These are phyloP conservation scores for Tetrapisispora fleetii DNA, from an alignment of 805 yeast genomes.

Conservation along the genomic window DNA sequence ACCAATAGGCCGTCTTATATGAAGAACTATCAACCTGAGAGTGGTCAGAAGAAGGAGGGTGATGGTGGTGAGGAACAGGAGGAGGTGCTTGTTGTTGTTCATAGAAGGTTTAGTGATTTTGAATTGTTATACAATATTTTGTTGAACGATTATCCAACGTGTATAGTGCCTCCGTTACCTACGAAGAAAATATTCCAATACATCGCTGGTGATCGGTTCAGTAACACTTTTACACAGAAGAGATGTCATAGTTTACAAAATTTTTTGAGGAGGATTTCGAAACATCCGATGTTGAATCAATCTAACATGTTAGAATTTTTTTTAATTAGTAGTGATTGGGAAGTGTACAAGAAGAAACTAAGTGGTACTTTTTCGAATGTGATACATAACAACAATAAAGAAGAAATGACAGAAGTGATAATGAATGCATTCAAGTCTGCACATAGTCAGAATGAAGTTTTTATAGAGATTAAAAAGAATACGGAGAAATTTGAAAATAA, in stretches of 20 bases:
- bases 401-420: constrained; percentile 79
- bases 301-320: constrained; percentile 45
- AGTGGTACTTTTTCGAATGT: constrained; percentile 10
- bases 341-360: constrained; percentile 23
- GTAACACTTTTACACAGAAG: constrained; percentile 71
- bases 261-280: constrained; percentile 61
- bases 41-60: not conserved
- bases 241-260: constrained; percentile 72
- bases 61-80: not conserved
- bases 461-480: constrained; percentile 71
- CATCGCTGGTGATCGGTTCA: constrained; percentile 86
- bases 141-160: constrained; percentile 69
- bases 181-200: constrained; percentile 87
- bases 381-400: constrained; percentile 27
- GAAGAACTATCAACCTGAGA: constrained; percentile 6
- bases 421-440: constrained; percentile 89
- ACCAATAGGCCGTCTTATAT: constrained; percentile 23
- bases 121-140: constrained; percentile 66
- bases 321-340: constrained; percentile 27
- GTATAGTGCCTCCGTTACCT: constrained; percentile 88
- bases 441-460: constrained; percentile 58
- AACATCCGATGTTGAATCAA: constrained; percentile 62
- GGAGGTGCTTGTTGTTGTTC: constrained; percentile 22
- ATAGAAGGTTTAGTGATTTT: constrained; percentile 79
- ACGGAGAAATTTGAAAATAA: constrained; percentile 81